phyloP scores from a whole-genome alignment of 2,329 filamentous ascomycete species.

The Trichothecium roseum region DNA sequence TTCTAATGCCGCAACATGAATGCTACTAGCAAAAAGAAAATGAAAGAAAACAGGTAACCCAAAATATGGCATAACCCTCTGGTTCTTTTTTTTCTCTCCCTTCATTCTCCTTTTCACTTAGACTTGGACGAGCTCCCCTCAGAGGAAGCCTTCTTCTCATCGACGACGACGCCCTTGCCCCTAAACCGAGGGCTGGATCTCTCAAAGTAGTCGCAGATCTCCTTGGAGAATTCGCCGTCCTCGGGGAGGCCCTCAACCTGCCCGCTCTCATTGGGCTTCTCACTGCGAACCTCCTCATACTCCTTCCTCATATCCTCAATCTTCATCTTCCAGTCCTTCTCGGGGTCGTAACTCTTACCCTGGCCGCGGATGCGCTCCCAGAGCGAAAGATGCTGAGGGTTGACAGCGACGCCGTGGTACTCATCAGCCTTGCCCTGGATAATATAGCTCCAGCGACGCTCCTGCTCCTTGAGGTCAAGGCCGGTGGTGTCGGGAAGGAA shows the following conservation, averaged over 20 bases:
- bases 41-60: no score
- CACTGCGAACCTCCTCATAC: constrained; percentile 42
- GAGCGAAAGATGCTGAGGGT: constrained; percentile 75
- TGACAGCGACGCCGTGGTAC: constrained; percentile 89
- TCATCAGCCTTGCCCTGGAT: constrained; percentile 65
- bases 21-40: no score
- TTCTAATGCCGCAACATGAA: no score
- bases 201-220: constrained; percentile 46
- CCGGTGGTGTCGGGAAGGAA: constrained; percentile 97
- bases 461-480: constrained; percentile 93
- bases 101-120: no score
- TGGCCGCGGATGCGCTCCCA: constrained; percentile 78
- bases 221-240: constrained; percentile 39
- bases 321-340: constrained; percentile 73
- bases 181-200: constrained; percentile 21
- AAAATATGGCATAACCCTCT: no score
- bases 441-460: constrained; percentile 85
- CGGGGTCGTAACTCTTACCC: constrained; percentile 74
- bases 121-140: no score
- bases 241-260: constrained; percentile 24
- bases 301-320: constrained; percentile 68
- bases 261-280: constrained; percentile 34
- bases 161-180: constrained; percentile 10
- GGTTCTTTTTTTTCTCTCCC: no score
- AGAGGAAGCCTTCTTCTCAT: constrained; percentile 15